Conservation (phyloP, 306 rosid genomes). For the Bauhinia variegata region DNA sequence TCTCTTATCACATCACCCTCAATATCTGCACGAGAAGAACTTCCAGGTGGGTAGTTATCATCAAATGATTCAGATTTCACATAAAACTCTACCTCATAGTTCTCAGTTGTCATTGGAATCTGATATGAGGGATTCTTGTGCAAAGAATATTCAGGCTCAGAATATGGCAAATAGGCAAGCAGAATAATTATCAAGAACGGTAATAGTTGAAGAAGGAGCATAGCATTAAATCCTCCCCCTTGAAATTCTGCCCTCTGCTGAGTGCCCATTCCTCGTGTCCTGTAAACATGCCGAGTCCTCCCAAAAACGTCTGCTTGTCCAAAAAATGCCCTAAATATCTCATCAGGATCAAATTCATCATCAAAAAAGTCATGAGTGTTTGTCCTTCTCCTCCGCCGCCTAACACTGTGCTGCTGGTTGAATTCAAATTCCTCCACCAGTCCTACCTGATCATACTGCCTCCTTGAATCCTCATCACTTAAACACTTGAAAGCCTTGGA, state of each 20-base stretch:
- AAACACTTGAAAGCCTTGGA: slow-evolving; percentile 94
- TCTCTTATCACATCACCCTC: slow-evolving; percentile 74
- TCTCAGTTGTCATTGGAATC: slow-evolving; percentile 59
- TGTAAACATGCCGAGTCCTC: slow-evolving; percentile 48
- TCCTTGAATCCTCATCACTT: slow-evolving; percentile 70
- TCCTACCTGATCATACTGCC: slow-evolving; percentile 81
- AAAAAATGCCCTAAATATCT: slow-evolving; percentile 88
- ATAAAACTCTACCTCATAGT: slow-evolving; percentile 67
- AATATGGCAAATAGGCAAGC: slow-evolving; percentile 85
- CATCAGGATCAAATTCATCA: slow-evolving; percentile 85
- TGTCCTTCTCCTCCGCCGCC: slow-evolving; percentile 68
- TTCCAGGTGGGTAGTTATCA: slow-evolving; percentile 66
- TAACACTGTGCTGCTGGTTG: slow-evolving; percentile 55
- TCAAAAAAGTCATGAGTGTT: slow-evolving; percentile 51
- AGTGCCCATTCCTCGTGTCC: slow-evolving; percentile 56
- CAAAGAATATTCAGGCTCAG: slow-evolving; percentile 76
- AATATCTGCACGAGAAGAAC: slow-evolving; percentile 63
- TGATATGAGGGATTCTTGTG: slow-evolving; percentile 65
- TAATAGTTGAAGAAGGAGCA: slow-evolving; percentile 70
- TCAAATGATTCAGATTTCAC: slow-evolving; percentile 74
- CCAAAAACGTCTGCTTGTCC: slow-evolving; percentile 71
- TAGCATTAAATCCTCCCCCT: slow-evolving; percentile 63
- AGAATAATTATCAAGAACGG: slow-evolving; percentile 69
- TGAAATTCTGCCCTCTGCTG: slow-evolving; percentile 63
- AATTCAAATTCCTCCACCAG: slow-evolving; percentile 70